Percentiles rank a stretch among this genome's conserved stretches.
Conservation (phyloP, 306 rosid species). For the Begonia peltatifolia region DNA sequence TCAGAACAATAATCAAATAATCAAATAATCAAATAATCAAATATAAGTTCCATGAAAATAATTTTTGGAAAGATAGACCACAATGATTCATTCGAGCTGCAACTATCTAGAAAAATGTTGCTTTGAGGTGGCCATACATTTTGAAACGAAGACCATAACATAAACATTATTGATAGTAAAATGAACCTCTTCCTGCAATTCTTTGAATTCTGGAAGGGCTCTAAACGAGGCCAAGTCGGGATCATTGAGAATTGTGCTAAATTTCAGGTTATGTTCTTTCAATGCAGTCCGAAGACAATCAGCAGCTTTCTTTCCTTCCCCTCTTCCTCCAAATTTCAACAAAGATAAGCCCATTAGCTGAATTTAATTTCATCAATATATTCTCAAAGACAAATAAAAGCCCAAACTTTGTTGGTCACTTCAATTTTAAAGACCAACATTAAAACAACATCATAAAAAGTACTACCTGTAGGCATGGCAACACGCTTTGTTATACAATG, state of each 20-base stretch:
- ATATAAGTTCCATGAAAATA: background rate
- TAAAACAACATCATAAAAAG: background rate
- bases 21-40: too few relatives aligned
- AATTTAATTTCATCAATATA: background rate
- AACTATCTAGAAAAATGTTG: too few relatives aligned
- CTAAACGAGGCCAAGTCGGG: constrained; percentile 96
- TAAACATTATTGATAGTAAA: constrained; percentile 5
- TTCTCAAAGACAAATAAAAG: background rate
- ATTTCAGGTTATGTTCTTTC: constrained; percentile 81
- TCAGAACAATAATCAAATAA: background rate
- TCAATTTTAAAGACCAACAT: too few relatives aligned
- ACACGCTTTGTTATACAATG: constrained; percentile 90
- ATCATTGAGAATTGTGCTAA: constrained; percentile 87
- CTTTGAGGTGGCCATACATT: too few relatives aligned
- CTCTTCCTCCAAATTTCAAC: constrained; percentile 48
- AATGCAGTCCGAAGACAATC: constrained; percentile 78
- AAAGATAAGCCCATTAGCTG: constrained; percentile 19
- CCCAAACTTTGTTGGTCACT: background rate
- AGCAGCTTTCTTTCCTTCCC: constrained; percentile 93
- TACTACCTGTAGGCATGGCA: constrained; percentile 80
- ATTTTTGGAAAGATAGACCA: background rate
- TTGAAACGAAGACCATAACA: background rate
- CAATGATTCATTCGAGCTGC: too few relatives aligned
- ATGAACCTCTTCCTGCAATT: constrained; percentile 86
- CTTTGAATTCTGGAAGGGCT: constrained; percentile 87